Evolutionary conservation across 805 yeast species (phyloP), one percentile per base, ranked within the genome.

Genomic region (Yamadazyma endophytica): DNA sequence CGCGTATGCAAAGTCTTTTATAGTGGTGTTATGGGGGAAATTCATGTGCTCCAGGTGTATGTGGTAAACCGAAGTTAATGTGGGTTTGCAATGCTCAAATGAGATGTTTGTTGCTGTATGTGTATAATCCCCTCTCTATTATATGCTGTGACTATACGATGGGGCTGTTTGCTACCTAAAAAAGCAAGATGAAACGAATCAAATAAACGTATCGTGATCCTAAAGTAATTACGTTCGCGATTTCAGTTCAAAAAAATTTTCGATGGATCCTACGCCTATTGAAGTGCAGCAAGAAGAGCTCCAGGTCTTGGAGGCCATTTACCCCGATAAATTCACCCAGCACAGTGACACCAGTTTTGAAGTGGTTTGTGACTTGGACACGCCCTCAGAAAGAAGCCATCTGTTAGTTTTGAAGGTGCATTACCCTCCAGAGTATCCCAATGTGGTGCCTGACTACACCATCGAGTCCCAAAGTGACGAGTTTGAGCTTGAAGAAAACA

Each of bases 221-320:
- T n/a, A n/a, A n/a, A n/a, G n/a, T n/a, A n/a, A n/a, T n/a, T n/a
- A n/a, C n/a, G n/a, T n/a, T n/a, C n/a, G n/a, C n/a, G n/a, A n/a
- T n/a, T n/a, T n/a, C n/a, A n/a, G n/a, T n/a, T n/a, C n/a, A n/a
- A n/a, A n/a, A n/a, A n/a, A n/a, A 17, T 17, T 24, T 12, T 14
- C 23, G n/a, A 85, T 85, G 95, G 89, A 83, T 46, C 74, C 79
- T 35, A 13, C 12, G 5, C n/a, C n/a, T n/a, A 51, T 57, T 31
- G 96, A 85, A 54, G 97, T 92, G 51, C 97, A 90, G 53, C 56
- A 51, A 17, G 96, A 90, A 59, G 98, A 90, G 56, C 54, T 92
- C 27, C 97, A 89, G 56, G 88, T 92, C 31, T 70, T 90, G 36
- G 80, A 85, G 52, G 80, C 94, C 12, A 90, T 90, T 33, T 90